Percentiles rank a stretch among this genome's conserved stretches.
These are phyloP conservation scores for Metschnikowia hibisci DNA, from an alignment of 805 yeast species.

Conservation along the genomic window DNA sequence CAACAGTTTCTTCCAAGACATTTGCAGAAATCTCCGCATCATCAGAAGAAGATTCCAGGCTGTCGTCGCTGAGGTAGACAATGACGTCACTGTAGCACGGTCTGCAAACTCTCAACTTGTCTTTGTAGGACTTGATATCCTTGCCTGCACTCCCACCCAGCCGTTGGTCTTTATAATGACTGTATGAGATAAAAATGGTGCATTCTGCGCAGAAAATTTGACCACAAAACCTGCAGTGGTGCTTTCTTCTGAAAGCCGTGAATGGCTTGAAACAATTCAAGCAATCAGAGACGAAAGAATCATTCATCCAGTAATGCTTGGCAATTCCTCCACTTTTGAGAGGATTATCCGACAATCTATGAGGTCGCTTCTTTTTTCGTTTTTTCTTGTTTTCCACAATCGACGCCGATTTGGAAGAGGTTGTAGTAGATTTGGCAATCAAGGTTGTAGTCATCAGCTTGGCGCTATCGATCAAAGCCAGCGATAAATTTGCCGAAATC, in stretches of 20 bases:
- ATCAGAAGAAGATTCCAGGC: conserved; percentile 31
- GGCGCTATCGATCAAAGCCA: conserved; percentile 37
- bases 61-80: conserved; percentile 64
- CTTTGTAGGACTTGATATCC: conserved; percentile 43
- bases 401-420: conserved; percentile 25
- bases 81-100: conserved; percentile 74
- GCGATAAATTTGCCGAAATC: conserved; percentile 29
- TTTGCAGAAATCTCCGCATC: conserved; percentile 13
- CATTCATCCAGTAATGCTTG: conserved; percentile 93
- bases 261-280: conserved; percentile 76
- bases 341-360: conserved; percentile 36
- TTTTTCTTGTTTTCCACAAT: conserved; percentile 15
- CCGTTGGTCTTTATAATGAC: conserved; percentile 38
- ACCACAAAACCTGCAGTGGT: conserved; percentile 95
- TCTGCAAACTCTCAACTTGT: conserved; percentile 72
- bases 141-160: conserved; percentile 13
- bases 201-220: conserved; percentile 88
- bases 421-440: conserved; percentile 26
- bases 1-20: background rate
- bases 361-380: conserved; percentile 27
- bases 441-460: conserved; percentile 29
- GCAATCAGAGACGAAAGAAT: conserved; percentile 86
- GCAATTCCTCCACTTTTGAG: conserved; percentile 52
- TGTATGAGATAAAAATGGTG: conserved; percentile 66
- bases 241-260: conserved; percentile 83